phyloP scores from a whole-genome alignment of 2,329 filamentous ascomycete species.

The Apiospora marii region DNA sequence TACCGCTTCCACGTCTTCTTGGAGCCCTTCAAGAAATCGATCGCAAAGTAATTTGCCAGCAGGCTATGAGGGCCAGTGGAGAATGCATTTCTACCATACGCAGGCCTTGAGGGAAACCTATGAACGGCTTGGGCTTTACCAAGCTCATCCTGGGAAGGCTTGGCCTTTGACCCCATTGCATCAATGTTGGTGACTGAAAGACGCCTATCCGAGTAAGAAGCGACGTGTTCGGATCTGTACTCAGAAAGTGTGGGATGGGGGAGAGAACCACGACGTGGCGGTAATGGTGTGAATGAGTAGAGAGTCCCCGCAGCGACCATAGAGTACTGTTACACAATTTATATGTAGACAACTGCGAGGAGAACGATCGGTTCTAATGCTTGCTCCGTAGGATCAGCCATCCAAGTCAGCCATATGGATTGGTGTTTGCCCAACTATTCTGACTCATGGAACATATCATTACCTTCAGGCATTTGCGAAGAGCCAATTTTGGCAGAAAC shows the following conservation, averaged over 20 bases:
- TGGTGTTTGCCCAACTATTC: not conserved
- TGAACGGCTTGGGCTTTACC: not conserved
- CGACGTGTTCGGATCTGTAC: not conserved
- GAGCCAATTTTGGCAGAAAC: not conserved
- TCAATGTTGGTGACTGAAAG: not conserved
- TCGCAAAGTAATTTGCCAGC: constrained; percentile 63
- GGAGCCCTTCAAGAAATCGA: constrained; percentile 35
- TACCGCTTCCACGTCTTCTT: not conserved
- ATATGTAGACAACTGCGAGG: not conserved
- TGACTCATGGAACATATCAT: not conserved
- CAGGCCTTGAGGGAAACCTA: constrained; percentile 55
- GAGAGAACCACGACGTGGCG: not conserved
- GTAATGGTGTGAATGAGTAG: not conserved
- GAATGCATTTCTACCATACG: constrained; percentile 54
- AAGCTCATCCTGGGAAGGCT: not conserved
- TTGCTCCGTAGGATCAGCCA: no score
- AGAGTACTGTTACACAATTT: not conserved
- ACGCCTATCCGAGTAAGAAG: not conserved
- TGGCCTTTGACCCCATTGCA: not conserved
- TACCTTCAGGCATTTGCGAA: not conserved
- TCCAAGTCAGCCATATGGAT: not conserved
- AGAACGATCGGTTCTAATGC: not conserved
- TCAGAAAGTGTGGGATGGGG: not conserved
- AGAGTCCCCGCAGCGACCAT: not conserved
- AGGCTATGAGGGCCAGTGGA: constrained; percentile 45